These are phyloP conservation scores for Sabuloglossum arenarium DNA, from an alignment of 495 filamentous ascomycete genomes.

Conservation along the genomic window DNA sequence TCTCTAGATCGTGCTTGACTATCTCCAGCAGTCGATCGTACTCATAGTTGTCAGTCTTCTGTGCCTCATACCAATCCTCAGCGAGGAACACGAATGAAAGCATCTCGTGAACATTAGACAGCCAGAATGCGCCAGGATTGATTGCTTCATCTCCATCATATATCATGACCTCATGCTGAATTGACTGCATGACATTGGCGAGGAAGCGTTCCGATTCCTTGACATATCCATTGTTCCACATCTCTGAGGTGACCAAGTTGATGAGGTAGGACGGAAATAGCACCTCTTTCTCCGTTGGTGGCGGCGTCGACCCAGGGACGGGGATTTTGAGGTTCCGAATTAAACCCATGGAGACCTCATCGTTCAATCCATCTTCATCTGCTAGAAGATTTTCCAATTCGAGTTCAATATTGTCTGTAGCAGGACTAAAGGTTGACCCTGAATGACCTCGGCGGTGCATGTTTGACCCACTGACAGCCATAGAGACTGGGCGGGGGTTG, in stretches of 20 bases:
- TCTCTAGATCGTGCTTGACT: slow-evolving; percentile 96
- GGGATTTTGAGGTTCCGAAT: slow-evolving; percentile 95
- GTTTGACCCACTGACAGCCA: slow-evolving; percentile 52
- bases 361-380: slow-evolving; percentile 86
- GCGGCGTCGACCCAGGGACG: slow-evolving; percentile 56
- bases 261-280: slow-evolving; percentile 97
- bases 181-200: slow-evolving; percentile 98
- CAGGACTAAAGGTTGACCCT: slow-evolving; percentile 52
- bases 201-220: slow-evolving; percentile 98
- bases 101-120: slow-evolving; percentile 99
- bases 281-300: slow-evolving; percentile 93
- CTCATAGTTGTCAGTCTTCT: slow-evolving; percentile 98
- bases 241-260: slow-evolving; percentile 96
- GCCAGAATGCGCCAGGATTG: slow-evolving; percentile 95
- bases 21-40: slow-evolving; percentile 96
- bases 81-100: slow-evolving; percentile 98
- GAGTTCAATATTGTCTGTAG: slow-evolving; percentile 69
- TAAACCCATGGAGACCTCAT: slow-evolving; percentile 87
- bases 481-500: slow-evolving; percentile 87
- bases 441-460: slow-evolving; percentile 42
- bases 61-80: slow-evolving; percentile 98
- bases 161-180: slow-evolving; percentile 98
- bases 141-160: slow-evolving; percentile 94
- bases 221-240: slow-evolving; percentile 99
- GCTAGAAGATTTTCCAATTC: slow-evolving; percentile 86